Evolutionary conservation across 2,329 filamentous ascomycete genomes (phyloP), one percentile per base, ranked within the genome.

Genomic region (Myrmaecium sp.): DNA sequence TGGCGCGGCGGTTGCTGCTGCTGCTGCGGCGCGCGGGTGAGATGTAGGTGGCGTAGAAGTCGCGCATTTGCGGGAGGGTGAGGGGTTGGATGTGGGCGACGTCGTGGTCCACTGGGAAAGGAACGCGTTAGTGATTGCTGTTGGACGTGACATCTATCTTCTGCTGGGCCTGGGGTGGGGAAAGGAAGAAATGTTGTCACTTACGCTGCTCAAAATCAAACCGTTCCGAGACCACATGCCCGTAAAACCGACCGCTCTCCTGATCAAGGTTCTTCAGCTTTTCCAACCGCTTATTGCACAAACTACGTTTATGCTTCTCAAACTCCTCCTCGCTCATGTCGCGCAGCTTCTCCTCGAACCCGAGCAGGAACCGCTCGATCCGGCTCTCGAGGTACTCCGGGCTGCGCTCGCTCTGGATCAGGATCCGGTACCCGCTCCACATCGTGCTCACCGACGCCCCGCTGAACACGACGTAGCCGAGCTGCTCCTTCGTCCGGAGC

Each of bases 391-490:
- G 60, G 43, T 91, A 95, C 21, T 74, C 64, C 0, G 80, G 76
- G 3, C 75, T 72, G 46, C 76, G 76, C 54, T 98, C 86, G 46
- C 82, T 93, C 57, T 98, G 89, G 16, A 98, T 82, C 34, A 95
- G 68, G 36, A 98, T 77, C 5, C 84, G 69, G 52, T 89, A 89
- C 1, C 80, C 81, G 2, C 51, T 46, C 41, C 81, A 75, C 0
- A 77, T 86, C 1, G 78, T 83, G n/a, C 71, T 58, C 29, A 77
- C 70, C 27, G 67, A 66, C 20, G 72, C 63, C 15, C 82, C 80
- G 25, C 79, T 86, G 53, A 86, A 93, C 1, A 98, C 86, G 28
- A 98, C 80, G 41, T 98, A 98, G 8, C 89, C 89, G 5, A 98
- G 74, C 54, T 98, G 86, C 51, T 98, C 86, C 53, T 95, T 94